Percentiles rank a stretch among this genome's conserved stretches.
These are phyloP conservation scores for Bolboschoenoplectus hybrid DNA, from an alignment of 202 grass and related monocot species.

Conservation along the genomic window DNA sequence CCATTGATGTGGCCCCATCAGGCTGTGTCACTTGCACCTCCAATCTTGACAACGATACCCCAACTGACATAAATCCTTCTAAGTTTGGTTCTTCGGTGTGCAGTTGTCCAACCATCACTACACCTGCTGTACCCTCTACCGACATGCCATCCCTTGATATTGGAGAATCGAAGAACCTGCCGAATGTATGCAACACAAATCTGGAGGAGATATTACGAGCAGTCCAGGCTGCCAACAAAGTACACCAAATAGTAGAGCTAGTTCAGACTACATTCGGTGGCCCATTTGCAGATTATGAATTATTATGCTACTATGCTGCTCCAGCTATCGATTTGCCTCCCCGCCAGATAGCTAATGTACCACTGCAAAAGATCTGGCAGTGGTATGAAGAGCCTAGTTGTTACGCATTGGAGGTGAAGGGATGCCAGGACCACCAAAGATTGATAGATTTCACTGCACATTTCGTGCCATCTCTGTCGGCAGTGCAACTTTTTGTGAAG, in stretches of 20 bases:
- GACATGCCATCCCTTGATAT: slow-evolving; percentile 3
- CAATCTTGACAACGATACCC: not conserved
- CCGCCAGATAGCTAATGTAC: slow-evolving; percentile 52
- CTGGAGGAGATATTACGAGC: slow-evolving; percentile 59
- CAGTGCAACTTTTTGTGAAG: slow-evolving; percentile 75
- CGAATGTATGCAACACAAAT: slow-evolving; percentile 35
- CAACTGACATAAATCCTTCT: slow-evolving; percentile 4
- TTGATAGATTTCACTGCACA: slow-evolving; percentile 62
- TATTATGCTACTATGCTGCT: slow-evolving; percentile 63
- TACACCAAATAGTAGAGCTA: slow-evolving; percentile 43
- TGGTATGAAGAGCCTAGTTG: slow-evolving; percentile 95
- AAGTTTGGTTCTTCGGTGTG: not conserved
- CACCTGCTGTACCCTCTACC: not conserved
- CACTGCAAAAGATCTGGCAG: slow-evolving; percentile 69
- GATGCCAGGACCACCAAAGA: slow-evolving; percentile 47
- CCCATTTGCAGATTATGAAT: slow-evolving; percentile 65
- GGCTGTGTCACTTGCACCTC: slow-evolving; percentile 7
- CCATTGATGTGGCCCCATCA: not conserved
- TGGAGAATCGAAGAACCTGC: slow-evolving; percentile 23
- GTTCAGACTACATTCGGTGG: slow-evolving; percentile 47
- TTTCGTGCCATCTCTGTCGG: slow-evolving; percentile 90
- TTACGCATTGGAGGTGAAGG: slow-evolving; percentile 87
- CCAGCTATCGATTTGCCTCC: slow-evolving; percentile 48
- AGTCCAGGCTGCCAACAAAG: slow-evolving; percentile 41
- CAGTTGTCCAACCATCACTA: slow-evolving; percentile 32